Evolutionary conservation across 305 asterid genomes (phyloP), one percentile per base, ranked within the genome.

Genomic region (Ruellia speciosa): DNA sequence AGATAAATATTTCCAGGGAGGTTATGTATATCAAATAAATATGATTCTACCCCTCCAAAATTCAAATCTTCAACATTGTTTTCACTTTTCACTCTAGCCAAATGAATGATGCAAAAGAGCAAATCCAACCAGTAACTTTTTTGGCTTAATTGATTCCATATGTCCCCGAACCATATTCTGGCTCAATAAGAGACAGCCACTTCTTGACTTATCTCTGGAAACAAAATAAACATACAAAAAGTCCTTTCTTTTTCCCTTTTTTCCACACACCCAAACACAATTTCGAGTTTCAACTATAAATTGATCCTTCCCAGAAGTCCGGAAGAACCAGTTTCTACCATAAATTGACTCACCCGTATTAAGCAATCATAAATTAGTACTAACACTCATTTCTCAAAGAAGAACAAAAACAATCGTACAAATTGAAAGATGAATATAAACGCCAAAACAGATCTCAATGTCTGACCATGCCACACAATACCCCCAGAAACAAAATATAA

Each of bases 371-470:
- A 46, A 61, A 54, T 19, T 16, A 16, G 58, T 56, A 61, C 59
- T 52, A 43, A 12, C 49, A 45, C 41, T 54, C 11, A 48, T 68
- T 60, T 19, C 35, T 34, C 12, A 37, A 37, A 24, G 28, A 54
- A 51, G 18, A 31, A 10, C 41, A n/a, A 33, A 57, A 34, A 37
- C 39, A 20, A 41, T 33, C n/a, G 50, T 41, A 47, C n/a, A 52
- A 46, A 43, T 24, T 24, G 9, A 34, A 33, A 51, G 9, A 24
- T 39, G 15, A 62, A 17, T 2, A 52, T 14, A 53, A 45, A 54
- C 14, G 15, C 28, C 49, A 52, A 60, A 47, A 45, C 8, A 64
- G 70, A 71, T 74, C 72, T 63, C 60, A 53, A 37, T 18, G 55
- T 43, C 0, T 43, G 7, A 43, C 11, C 49, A 43, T 12, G 16